Conservation (phyloP, 108 stramenopile genomes). For the Conticribra weissflogii region DNA sequence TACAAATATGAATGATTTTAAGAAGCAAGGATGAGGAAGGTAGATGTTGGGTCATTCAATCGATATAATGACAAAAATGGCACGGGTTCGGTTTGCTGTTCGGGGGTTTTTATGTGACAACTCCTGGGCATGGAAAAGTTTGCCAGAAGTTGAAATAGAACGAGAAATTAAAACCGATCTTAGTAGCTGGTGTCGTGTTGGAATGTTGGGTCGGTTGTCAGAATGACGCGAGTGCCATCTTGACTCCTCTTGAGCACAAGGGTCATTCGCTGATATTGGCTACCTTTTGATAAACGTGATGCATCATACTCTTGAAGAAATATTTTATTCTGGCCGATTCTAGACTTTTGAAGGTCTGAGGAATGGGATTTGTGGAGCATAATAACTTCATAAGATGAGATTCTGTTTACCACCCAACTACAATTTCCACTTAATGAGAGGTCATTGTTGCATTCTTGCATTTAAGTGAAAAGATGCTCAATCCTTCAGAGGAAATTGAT, state of each 20-base stretch:
- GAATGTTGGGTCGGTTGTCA: slow-evolving; percentile 6
- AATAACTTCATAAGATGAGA: no score
- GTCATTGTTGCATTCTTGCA: no score
- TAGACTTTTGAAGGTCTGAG: no score
- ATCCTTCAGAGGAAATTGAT: no score
- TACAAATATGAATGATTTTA: slow-evolving; percentile 86
- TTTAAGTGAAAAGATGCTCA: no score
- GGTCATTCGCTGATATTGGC: slow-evolving; percentile 17
- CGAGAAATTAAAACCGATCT: no score
- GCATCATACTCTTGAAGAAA: neutral
- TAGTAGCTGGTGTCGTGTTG: no score
- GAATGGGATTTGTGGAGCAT: no score
- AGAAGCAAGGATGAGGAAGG: slow-evolving; percentile 75
- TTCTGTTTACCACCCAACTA: no score
- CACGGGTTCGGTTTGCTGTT: neutral
- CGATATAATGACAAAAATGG: slow-evolving; percentile 1
- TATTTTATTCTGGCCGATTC: no score
- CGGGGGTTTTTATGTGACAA: slow-evolving; percentile 1
- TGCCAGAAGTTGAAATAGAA: no score
- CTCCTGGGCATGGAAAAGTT: neutral
- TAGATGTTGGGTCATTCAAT: slow-evolving; percentile 41
- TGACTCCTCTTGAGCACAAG: neutral
- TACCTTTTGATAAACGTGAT: neutral
- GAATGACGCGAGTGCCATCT: slow-evolving; percentile 30
- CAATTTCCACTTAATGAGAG: no score